These are phyloP conservation scores for Ophiocordyceps sinensis DNA, from an alignment of 2,329 filamentous ascomycete species.

Conservation along the genomic window DNA sequence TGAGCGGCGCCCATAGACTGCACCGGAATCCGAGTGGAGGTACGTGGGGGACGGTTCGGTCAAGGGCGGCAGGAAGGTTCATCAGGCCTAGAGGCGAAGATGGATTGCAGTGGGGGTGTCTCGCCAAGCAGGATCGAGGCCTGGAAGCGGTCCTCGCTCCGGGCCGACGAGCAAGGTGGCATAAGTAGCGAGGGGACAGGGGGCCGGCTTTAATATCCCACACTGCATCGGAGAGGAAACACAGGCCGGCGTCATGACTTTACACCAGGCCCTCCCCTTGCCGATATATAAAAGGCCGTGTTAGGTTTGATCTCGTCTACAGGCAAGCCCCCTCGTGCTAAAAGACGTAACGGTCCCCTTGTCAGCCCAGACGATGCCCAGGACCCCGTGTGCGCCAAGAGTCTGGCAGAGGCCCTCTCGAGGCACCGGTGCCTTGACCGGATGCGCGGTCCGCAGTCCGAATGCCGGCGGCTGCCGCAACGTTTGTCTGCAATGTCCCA, in stretches of 20 bases:
- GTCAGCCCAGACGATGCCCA: constrained; percentile 46
- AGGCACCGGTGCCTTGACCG: constrained; percentile 26
- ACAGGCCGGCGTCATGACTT: too few relatives aligned
- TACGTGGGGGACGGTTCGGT: constrained; percentile 11
- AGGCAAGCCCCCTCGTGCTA: neutral
- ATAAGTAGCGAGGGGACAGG: too few relatives aligned
- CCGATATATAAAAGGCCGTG: neutral
- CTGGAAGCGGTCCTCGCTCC: too few relatives aligned
- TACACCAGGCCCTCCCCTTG: too few relatives aligned
- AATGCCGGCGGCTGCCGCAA: constrained; percentile 40
- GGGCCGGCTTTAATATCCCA: too few relatives aligned
- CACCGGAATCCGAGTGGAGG: constrained; percentile 39
- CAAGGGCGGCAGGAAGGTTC: too few relatives aligned
- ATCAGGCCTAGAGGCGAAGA: too few relatives aligned
- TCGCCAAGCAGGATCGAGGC: too few relatives aligned
- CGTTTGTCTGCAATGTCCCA: constrained; percentile 6
- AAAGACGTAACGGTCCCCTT: neutral
- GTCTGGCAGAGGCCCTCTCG: constrained; percentile 39
- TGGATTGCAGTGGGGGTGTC: too few relatives aligned
- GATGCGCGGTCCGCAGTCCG: constrained; percentile 20
- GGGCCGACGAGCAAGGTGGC: too few relatives aligned
- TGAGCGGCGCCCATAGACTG: constrained; percentile 39
- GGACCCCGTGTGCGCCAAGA: constrained; percentile 49
- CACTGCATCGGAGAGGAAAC: too few relatives aligned
- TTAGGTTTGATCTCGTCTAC: neutral